Evolutionary conservation across 2,329 filamentous ascomycete species (phyloP).

Genomic region (Phaeosphaeria sp.): DNA sequence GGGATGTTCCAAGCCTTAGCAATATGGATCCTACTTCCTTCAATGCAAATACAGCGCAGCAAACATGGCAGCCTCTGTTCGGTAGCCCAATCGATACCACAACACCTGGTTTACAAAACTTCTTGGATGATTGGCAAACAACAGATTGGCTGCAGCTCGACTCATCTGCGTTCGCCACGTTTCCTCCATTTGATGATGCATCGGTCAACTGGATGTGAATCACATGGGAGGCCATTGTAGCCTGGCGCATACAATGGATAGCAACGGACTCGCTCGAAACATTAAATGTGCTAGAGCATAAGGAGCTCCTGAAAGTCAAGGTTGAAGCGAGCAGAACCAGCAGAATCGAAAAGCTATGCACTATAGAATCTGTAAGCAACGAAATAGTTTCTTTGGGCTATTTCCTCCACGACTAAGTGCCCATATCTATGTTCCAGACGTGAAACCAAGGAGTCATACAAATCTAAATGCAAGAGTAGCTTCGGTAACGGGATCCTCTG

Average conservation of each 20-base stretch:
- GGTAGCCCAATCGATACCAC: constrained; percentile 27
- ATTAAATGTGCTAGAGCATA: background rate
- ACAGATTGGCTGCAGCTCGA: constrained; percentile 46
- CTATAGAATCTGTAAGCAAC: too few relatives aligned
- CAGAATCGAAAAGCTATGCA: too few relatives aligned
- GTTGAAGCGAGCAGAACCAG: too few relatives aligned
- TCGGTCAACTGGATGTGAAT: constrained; percentile 13
- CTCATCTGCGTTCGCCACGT: constrained; percentile 34
- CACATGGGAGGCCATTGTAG: background rate
- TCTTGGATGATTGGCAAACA: constrained; percentile 41
- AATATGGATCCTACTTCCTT: background rate
- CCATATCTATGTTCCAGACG: too few relatives aligned
- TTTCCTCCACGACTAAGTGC: too few relatives aligned
- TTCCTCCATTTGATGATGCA: constrained; percentile 11
- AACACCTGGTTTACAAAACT: constrained; percentile 18
- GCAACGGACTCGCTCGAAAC: background rate
- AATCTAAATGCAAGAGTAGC: background rate
- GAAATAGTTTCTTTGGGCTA: too few relatives aligned
- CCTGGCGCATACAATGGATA: background rate
- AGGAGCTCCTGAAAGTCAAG: background rate
- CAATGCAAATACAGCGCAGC: background rate
- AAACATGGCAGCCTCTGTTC: constrained; percentile 27
- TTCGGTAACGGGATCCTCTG: background rate
- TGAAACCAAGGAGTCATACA: too few relatives aligned
- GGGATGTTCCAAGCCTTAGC: background rate